Evolutionary conservation across 345 rosid species (phyloP).

Genomic region (Syzygium oleosum): DNA sequence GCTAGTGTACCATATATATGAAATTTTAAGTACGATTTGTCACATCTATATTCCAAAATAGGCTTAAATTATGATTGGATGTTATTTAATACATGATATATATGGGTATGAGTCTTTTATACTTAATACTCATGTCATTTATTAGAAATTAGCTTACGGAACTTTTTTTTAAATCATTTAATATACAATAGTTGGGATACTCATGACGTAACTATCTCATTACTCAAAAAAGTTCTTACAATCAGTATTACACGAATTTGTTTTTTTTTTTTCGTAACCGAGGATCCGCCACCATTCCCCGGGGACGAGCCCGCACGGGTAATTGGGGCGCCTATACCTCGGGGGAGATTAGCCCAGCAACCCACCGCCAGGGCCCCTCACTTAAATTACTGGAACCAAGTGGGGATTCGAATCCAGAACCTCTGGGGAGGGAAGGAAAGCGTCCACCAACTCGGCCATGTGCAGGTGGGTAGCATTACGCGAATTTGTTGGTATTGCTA

Average conservation of each 20-base stretch:
- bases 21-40: not conserved
- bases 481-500: not conserved
- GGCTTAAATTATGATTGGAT: not conserved
- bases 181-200: not conserved
- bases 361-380: too few species aligned
- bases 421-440: too few species aligned
- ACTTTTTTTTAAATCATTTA: not conserved
- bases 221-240: not conserved
- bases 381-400: too few species aligned
- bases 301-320: too few species aligned
- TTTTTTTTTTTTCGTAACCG: too few species aligned
- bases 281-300: too few species aligned
- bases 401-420: too few species aligned
- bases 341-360: too few species aligned
- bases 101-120: not conserved
- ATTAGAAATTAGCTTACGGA: not conserved
- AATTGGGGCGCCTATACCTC: too few species aligned
- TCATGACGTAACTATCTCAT: not conserved
- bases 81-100: not conserved
- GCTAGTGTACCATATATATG: not conserved
- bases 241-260: not conserved
- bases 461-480: too few species aligned
- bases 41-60: not conserved
- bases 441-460: too few species aligned
- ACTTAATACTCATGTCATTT: not conserved